These are phyloP conservation scores for Fusarium mexicanum DNA, from an alignment of 2,329 filamentous ascomycete species.

Conservation along the genomic window DNA sequence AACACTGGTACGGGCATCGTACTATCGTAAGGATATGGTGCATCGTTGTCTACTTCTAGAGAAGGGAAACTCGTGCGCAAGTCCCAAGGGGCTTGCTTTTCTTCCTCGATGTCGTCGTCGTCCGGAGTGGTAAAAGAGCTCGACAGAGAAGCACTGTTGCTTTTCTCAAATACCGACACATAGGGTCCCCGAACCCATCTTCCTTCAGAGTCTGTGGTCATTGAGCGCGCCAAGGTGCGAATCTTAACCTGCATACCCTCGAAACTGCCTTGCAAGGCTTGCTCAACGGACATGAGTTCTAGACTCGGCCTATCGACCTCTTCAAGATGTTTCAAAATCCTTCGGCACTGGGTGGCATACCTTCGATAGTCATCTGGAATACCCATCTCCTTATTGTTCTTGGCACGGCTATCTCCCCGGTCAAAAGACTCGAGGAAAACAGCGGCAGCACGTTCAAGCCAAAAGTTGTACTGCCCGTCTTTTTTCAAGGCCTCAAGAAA, in stretches of 20 bases:
- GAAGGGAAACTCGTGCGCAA: constrained; percentile 17
- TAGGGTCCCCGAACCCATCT: constrained; percentile 27
- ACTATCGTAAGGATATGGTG: constrained; percentile 33
- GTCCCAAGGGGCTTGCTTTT: constrained; percentile 14
- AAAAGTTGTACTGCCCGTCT: constrained; percentile 33
- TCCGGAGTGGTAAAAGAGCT: constrained; percentile 28
- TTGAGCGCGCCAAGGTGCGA: constrained; percentile 23
- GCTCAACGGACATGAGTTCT: constrained; percentile 20
- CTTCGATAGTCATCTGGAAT: constrained; percentile 40
- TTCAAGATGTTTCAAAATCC: constrained; percentile 34
- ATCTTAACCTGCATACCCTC: constrained; percentile 30
- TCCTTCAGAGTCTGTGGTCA: constrained; percentile 23
- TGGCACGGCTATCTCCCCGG: constrained; percentile 25
- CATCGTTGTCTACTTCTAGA: constrained; percentile 17
- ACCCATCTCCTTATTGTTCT: constrained; percentile 25
- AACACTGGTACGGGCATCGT: constrained; percentile 26
- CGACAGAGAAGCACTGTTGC: constrained; percentile 32
- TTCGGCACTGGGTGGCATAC: constrained; percentile 36
- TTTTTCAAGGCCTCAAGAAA: constrained; percentile 34
- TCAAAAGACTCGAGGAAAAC: constrained; percentile 40
- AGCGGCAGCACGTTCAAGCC: constrained; percentile 38
- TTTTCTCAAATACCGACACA: constrained; percentile 41
- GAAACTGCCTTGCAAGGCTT: constrained; percentile 23
- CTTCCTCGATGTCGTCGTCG: constrained; percentile 2
- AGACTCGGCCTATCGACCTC: constrained; percentile 24